Base-by-base conservation (phyloP, 2,329 filamentous ascomycete species). In the Xylaria sp. region DNA sequence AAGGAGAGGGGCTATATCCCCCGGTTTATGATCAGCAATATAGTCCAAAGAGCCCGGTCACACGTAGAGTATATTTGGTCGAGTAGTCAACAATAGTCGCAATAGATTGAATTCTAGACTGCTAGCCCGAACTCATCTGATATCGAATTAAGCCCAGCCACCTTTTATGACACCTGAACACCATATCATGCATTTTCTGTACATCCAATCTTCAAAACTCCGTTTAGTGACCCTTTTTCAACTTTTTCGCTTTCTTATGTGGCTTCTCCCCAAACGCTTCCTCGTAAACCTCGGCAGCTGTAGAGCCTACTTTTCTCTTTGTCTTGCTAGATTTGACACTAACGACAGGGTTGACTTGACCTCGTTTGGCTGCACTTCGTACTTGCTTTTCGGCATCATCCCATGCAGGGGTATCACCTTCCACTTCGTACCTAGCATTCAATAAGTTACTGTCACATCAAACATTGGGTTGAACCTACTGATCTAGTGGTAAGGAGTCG, bases 401-500 rank as follows among this genome's bases (percentile, higher is more conserved):
- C 88, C 88, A 90, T 1, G 81, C 86, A 0, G 84, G 83, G 0
- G 81, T 82, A 33, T 85, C 83, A 43, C 81, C 85, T 52, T 88
- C 87, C 38, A 90, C 85, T 73, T 90, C 87, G 69, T 88, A 90
- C 68, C 86, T 88, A 52, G 7, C 15, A n/a, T 17, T 9, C 5
- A 27, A 53, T 61, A 9, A 63, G 54, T 37, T n/a, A 33, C 1
- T 58, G 48, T 55, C 57, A 60, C 15, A 35, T 7, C 31, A 65
- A 19, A 44, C 10, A 40, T 52, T 33, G 23, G 44, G n/a, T n/a
- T n/a, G 27, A 21, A 54, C 89, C 85, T 83, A 94, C 87, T 91
- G 89, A 71, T 97, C 92, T 54, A 98, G 82, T 44, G 94, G 93
- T 64, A 98, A 80, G 65, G 93, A 90, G 80, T 97, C 91, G 71